Base-by-base conservation (phyloP, 2,329 filamentous ascomycete genomes). In the Pyrenophora tritici-repentis region DNA sequence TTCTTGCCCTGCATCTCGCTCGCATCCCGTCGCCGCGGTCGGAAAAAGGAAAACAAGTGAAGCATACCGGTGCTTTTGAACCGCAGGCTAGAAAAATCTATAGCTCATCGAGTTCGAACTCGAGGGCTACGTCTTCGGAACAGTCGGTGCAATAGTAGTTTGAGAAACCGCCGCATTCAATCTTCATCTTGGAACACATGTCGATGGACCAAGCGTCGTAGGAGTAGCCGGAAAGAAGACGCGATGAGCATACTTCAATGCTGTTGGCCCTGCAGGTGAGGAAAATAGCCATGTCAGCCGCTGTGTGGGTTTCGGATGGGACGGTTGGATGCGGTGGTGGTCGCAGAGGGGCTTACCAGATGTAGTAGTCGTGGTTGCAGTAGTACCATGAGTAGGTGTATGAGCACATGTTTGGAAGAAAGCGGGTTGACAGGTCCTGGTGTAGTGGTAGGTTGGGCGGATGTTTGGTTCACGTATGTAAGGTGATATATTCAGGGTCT, bases 291-390 rank as follows among this genome's bases (percentile, higher is more conserved):
- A 26, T 7, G 24, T 7, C 24, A 26, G 24, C 8, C n/a, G n/a
- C n/a, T n/a, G n/a, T 10, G 2, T 6, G 7, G 24, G 7, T 26
- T 26, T 20, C 29, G 34, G 18, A 4, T 5, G 20, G 29, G 12
- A 7, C 6, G 10, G 13, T 24, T 24, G 8, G 8, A 24, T 24
- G 8, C 8, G 22, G 18, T 24, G 22, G 18, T 24, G 22, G 18
- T 5, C 3, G 16, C 13, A 6, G 35, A 10, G 10, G 12, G n/a
- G 38, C 49, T 47, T 47, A 70, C 70, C 75, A 75, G 66, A 79
- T 78, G 65, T 77, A 79, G 66, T 77, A 77, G 60, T 76, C 76
- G 65, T 77, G 76, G 66, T 76, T 76, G 67, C 77, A 79, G 66
- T 74, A 75, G 63, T 79, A 79, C 71, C 74, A 75, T 26, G 71